Evolutionary conservation across 2,329 filamentous ascomycete genomes (phyloP), one percentile per base, ranked within the genome.

Genomic region (Fusarium transvaalense): DNA sequence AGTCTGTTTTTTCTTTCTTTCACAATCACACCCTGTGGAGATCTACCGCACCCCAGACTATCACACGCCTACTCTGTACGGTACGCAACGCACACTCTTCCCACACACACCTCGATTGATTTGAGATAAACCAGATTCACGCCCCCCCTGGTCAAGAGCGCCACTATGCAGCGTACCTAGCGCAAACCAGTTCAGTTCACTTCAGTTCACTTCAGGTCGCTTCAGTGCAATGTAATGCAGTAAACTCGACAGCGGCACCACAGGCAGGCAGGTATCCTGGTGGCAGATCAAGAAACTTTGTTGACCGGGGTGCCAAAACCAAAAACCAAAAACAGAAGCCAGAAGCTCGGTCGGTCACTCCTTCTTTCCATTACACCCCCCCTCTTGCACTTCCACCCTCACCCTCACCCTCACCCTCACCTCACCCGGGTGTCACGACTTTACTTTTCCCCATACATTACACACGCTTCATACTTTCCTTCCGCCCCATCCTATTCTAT

Each of bases 221-320:
- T 38, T 19, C 32, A 38, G 32, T 50, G 32, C 23, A 38, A 34
- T 48, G 19, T 19, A 34, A 21, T 48, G 27, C 23, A 37, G 47
- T 55, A 62, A 61, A 71, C 70, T 74, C 72, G 69, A 73, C 71
- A 75, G 65, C 65, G 61, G 62, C 29, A 29, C 29, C 8, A 38
- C 37, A 38, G 13, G 7, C 34, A 25, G 21, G 9, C 29, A 41
- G 38, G 21, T 66, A 74, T 74, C 72, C 72, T 60, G 52, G 72
- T 68, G 68, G 69, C 56, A 73, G 71, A 75, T 75, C 72, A 67
- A 73, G 69, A 72, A 73, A 71, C 64, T 71, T 63, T 74, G 69
- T 65, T 62, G 53, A 37, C 23, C 10, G 52, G 41, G 52, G 52
- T 55, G 41, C 21, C 31, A 35, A 34, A 45, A 54, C 39, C 34